Conservation (phyloP, 129 eudicot species). For the Cynara cardunculus region DNA sequence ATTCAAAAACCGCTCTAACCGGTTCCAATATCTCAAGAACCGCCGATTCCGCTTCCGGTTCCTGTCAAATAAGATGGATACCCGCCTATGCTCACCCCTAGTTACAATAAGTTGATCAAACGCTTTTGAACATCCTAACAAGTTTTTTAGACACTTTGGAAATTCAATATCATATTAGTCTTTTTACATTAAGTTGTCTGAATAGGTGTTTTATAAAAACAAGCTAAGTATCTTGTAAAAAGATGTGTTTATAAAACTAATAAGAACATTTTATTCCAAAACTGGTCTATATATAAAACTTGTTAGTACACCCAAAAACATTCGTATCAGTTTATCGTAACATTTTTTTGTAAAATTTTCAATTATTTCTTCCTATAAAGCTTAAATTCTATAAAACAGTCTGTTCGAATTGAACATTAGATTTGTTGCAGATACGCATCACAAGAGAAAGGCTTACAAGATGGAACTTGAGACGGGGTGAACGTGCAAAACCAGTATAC, state of each 20-base stretch:
- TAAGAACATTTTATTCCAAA: not conserved
- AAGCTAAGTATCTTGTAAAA: not conserved
- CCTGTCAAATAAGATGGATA: too few relatives aligned
- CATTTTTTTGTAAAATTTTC: not conserved
- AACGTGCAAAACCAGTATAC: slow-evolving; percentile 74
- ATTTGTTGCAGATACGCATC: too few relatives aligned
- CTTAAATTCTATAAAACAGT: not conserved
- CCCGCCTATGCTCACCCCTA: too few relatives aligned
- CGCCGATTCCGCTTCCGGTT: too few relatives aligned
- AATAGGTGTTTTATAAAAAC: not conserved
- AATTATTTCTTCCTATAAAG: not conserved
- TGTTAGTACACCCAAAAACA: not conserved
- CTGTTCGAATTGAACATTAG: not conserved
- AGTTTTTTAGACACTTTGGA: not conserved
- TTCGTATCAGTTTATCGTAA: not conserved
- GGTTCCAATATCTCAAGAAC: too few relatives aligned
- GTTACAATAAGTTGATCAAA: not conserved
- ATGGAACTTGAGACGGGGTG: slow-evolving; percentile 36
- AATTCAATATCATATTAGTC: not conserved
- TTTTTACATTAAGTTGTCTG: not conserved
- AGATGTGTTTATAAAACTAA: not conserved
- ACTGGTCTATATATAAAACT: not conserved
- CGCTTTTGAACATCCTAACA: not conserved
- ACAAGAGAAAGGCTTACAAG: slow-evolving; percentile 33
- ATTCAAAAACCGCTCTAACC: too few relatives aligned